phyloP scores from a whole-genome alignment of 202 grass and related monocot genomes.

The Schoenoplectus tabernaemontani region DNA sequence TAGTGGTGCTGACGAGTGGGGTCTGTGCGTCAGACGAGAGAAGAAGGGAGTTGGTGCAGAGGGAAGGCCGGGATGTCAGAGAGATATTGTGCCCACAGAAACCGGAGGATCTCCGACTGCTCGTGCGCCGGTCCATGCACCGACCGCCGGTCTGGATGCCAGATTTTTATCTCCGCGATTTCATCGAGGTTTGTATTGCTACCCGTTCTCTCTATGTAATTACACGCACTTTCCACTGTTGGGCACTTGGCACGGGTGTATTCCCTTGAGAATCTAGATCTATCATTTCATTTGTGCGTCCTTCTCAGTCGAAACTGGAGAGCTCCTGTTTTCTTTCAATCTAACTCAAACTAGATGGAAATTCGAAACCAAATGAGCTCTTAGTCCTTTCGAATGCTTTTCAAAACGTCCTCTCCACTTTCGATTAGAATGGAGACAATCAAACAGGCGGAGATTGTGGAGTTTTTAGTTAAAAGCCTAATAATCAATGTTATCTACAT shows the following conservation, averaged over 20 bases:
- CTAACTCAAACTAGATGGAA: neutral
- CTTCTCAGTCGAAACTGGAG: neutral
- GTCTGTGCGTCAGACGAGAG: constrained; percentile 35
- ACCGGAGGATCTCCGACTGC: constrained; percentile 50
- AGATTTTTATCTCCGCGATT: constrained; percentile 69
- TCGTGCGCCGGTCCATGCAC: constrained; percentile 66
- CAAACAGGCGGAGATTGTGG: neutral
- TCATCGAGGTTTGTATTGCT: constrained; percentile 49
- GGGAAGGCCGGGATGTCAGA: constrained; percentile 47
- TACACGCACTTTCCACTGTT: neutral
- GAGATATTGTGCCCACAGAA: constrained; percentile 55
- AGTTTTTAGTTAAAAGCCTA: no score
- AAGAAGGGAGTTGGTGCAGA: constrained; percentile 33
- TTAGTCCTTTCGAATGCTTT: neutral
- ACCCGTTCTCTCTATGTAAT: neutral
- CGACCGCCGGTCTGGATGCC: constrained; percentile 64
- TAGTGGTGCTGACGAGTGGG: constrained; percentile 63
- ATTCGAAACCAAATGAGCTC: no score
- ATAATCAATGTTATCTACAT: no score
- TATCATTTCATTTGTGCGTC: neutral
- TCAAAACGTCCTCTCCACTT: neutral
- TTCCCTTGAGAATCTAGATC: neutral
- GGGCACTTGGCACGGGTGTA: no score
- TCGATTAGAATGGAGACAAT: neutral
- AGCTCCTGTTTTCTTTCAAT: neutral